Percentiles rank a stretch among this genome's conserved stretches.
These are phyloP conservation scores for Sorghum bicolor DNA, from an alignment of 176 grass and related monocot genomes.

Conservation along the genomic window DNA sequence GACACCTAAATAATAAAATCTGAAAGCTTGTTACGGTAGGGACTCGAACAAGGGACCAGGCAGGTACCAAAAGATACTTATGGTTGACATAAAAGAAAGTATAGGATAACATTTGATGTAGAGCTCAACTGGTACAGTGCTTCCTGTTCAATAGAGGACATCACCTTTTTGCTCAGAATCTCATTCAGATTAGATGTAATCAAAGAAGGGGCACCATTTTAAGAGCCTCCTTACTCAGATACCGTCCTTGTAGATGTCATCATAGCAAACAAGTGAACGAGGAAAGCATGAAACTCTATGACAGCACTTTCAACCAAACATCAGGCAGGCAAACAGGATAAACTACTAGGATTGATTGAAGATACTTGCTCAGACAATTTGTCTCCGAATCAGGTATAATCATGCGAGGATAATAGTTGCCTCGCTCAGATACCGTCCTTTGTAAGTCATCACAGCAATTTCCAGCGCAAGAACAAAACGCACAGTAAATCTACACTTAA, in stretches of 20 bases:
- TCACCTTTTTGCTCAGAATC: constrained; percentile 12
- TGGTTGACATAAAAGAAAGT: no score
- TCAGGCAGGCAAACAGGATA: neutral
- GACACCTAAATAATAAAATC: neutral
- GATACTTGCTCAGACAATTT: constrained; percentile 7
- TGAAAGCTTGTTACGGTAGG: neutral
- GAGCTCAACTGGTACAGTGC: no score
- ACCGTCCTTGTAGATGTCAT: constrained; percentile 24
- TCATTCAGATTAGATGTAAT: constrained; percentile 20
- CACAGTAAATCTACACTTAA: neutral
- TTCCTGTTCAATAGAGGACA: no score
- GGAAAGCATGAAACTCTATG: neutral
- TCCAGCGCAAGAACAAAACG: neutral
- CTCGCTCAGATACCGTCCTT: constrained; percentile 28
- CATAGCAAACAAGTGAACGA: neutral
- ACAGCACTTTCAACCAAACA: neutral
- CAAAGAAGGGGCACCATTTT: neutral
- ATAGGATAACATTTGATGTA: no score
- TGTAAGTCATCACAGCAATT: neutral
- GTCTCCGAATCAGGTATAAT: constrained; percentile 27
- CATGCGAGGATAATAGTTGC: neutral
- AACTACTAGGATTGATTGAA: neutral
- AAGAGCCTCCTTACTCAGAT: neutral
- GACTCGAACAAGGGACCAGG: neutral
- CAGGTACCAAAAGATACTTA: no score